These are phyloP conservation scores for Cyclotella choctawhatcheeana DNA, from an alignment of 108 stramenopile species.

Conservation along the genomic window DNA sequence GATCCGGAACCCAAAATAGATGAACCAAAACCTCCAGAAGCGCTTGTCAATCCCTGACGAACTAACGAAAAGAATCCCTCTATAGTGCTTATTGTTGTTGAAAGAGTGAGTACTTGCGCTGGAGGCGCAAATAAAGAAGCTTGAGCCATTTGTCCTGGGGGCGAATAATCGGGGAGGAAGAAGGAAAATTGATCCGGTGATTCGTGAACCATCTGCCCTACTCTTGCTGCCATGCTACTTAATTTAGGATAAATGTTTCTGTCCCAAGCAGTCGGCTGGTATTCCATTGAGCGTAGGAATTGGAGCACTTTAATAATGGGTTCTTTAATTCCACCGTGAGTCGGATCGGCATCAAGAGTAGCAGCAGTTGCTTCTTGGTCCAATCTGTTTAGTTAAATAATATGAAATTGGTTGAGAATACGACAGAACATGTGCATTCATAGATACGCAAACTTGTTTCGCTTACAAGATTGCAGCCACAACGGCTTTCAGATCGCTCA, in stretches of 20 bases:
- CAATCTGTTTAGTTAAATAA: slow-evolving; percentile 52
- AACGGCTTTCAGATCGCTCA: slow-evolving; percentile 62
- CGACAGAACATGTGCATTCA: slow-evolving; percentile 18
- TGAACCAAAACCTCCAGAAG: slow-evolving; percentile 23
- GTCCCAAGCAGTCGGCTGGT: slow-evolving; percentile 11
- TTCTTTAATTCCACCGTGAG: slow-evolving; percentile 36
- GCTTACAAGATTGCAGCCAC: slow-evolving; percentile 60
- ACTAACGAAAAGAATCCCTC: slow-evolving; percentile 39
- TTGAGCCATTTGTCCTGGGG: slow-evolving; percentile 29
- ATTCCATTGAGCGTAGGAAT: slow-evolving; percentile 23
- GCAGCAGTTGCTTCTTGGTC: slow-evolving; percentile 54
- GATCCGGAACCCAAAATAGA: not conserved
- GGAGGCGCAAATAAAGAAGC: slow-evolving; percentile 54
- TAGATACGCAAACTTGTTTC: not conserved
- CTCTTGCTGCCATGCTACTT: slow-evolving; percentile 25
- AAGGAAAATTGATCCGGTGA: slow-evolving; percentile 60
- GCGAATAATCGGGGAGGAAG: slow-evolving; percentile 50
- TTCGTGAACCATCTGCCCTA: slow-evolving; percentile 56
- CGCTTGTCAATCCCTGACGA: slow-evolving; percentile 10
- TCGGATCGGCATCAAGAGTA: slow-evolving; percentile 37
- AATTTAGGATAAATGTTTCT: slow-evolving; percentile 22
- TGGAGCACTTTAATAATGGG: slow-evolving; percentile 43
- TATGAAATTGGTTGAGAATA: slow-evolving; percentile 55
- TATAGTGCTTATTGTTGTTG: slow-evolving; percentile 17
- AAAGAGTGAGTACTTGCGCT: slow-evolving; percentile 40